These are phyloP conservation scores for Aegilops speltoides DNA, from an alignment of 176 grass and related monocot genomes.

Conservation along the genomic window DNA sequence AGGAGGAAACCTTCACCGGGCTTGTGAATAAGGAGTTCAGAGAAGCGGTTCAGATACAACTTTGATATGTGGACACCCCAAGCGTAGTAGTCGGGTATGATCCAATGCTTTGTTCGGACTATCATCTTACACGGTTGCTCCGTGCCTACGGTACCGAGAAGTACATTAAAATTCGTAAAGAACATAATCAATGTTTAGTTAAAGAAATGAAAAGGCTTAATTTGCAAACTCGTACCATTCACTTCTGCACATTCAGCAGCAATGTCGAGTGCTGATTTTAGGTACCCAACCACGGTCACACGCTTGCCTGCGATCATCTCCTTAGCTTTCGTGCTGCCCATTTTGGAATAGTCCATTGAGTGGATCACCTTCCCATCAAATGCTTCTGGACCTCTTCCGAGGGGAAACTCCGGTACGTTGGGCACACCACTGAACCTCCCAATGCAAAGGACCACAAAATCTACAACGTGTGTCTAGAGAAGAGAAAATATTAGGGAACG, in stretches of 20 bases:
- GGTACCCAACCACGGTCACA: slow-evolving; percentile 41
- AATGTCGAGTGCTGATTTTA: slow-evolving; percentile 57
- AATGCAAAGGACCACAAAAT: slow-evolving; percentile 55
- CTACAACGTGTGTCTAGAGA: slow-evolving; percentile 37
- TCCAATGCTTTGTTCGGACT: slow-evolving; percentile 14
- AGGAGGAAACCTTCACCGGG: slow-evolving; percentile 4
- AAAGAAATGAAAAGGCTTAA: not conserved
- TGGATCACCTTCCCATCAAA: slow-evolving; percentile 47
- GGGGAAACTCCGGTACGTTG: slow-evolving; percentile 41
- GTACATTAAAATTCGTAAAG: not conserved
- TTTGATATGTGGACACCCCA: slow-evolving; percentile 14
- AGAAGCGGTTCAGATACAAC: not conserved
- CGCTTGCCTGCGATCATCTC: slow-evolving; percentile 46
- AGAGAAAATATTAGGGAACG: not conserved
- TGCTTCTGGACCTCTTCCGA: slow-evolving; percentile 42
- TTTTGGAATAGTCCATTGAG: slow-evolving; percentile 16
- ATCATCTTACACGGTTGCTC: slow-evolving; percentile 3
- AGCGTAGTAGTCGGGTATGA: slow-evolving; percentile 1
- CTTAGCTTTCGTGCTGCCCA: slow-evolving; percentile 16
- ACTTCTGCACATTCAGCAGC: slow-evolving; percentile 36
- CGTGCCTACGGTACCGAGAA: not conserved
- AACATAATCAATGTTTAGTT: not conserved
- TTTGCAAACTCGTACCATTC: slow-evolving; percentile 25
- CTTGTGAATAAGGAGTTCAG: slow-evolving; percentile 12
- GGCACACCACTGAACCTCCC: slow-evolving; percentile 58